phyloP scores from a whole-genome alignment of 768 basidiomycete genomes.

The Boletus barrowsii region DNA sequence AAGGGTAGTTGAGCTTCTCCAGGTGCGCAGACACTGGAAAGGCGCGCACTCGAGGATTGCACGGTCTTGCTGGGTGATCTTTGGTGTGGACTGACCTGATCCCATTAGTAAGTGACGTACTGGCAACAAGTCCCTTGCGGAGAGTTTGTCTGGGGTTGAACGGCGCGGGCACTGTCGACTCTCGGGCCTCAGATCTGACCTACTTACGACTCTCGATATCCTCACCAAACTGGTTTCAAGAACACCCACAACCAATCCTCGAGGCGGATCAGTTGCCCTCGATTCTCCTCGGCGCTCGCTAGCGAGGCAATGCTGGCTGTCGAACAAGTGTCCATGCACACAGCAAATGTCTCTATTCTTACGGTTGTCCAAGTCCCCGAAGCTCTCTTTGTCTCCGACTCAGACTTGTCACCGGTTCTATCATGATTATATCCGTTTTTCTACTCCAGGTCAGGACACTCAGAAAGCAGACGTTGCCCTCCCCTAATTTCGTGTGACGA shows the following conservation, averaged over 20 bases:
- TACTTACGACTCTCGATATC: not conserved
- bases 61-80: slow-evolving; percentile 89
- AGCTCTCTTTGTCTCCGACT: slow-evolving; percentile 10
- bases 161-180: not conserved
- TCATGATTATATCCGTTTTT: slow-evolving; percentile 67
- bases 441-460: slow-evolving; percentile 41
- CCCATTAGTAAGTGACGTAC: slow-evolving; percentile 48
- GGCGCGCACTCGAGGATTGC: slow-evolving; percentile 89
- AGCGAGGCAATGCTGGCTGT: slow-evolving; percentile 30
- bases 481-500: slow-evolving; percentile 6
- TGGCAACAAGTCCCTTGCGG: not conserved
- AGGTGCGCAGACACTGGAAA: slow-evolving; percentile 12
- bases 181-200: not conserved
- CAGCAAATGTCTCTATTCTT: slow-evolving; percentile 29
- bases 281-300: slow-evolving; percentile 5
- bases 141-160: not conserved
- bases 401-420: slow-evolving; percentile 36
- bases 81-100: slow-evolving; percentile 70
- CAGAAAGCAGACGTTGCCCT: not conserved
- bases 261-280: slow-evolving; percentile 4
- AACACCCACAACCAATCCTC: slow-evolving; percentile 12
- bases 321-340: slow-evolving; percentile 21
- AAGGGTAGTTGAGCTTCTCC: slow-evolving; percentile 19
- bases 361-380: slow-evolving; percentile 19
- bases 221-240: slow-evolving; percentile 14